Evolutionary conservation across 2,329 filamentous ascomycete species (phyloP).

Genomic region (Curvularia spicifera): DNA sequence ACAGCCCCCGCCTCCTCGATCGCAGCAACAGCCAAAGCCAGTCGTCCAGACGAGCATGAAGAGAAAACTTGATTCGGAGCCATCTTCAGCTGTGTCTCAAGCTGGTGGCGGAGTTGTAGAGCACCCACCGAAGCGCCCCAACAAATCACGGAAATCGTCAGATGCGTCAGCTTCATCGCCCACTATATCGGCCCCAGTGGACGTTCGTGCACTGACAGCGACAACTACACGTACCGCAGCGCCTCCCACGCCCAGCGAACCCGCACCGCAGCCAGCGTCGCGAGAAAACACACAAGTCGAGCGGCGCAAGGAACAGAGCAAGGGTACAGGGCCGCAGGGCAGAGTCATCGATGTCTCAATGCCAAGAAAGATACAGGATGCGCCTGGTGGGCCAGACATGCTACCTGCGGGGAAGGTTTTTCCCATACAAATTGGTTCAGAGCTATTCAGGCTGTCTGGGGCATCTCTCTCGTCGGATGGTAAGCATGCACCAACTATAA

Average conservation of each 20-base stretch:
- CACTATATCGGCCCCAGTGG: constrained; percentile 22
- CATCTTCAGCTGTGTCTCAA: constrained; percentile 36
- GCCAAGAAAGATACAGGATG: constrained; percentile 39
- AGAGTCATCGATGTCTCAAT: constrained; percentile 45
- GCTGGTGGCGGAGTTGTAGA: constrained; percentile 23
- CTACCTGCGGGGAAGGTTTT: constrained; percentile 75
- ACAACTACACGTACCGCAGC: constrained; percentile 28
- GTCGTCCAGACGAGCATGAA: constrained; percentile 43
- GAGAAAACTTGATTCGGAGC: constrained; percentile 46
- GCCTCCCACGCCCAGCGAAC: constrained; percentile 25
- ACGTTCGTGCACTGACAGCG: constrained; percentile 27
- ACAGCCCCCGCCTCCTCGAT: constrained; percentile 13
- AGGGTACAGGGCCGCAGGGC: constrained; percentile 44
- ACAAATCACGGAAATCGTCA: constrained; percentile 43
- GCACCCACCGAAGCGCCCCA: constrained; percentile 41
- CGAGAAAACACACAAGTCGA: constrained; percentile 27
- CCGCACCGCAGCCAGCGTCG: constrained; percentile 16
- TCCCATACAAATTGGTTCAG: constrained; percentile 72
- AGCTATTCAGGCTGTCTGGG: constrained; percentile 72
- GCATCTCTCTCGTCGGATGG: constrained; percentile 75
- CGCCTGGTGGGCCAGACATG: constrained; percentile 47
- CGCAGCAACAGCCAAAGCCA: constrained; percentile 26
- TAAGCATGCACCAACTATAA: constrained; percentile 51
- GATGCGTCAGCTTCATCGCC: constrained; percentile 38
- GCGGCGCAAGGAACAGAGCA: constrained; percentile 36